A percentile compares a stretch with the other conserved stretches of the same genome.
Evolutionary conservation across 2,329 filamentous ascomycete species (phyloP).

Genomic region (Aspergillus candidus): DNA sequence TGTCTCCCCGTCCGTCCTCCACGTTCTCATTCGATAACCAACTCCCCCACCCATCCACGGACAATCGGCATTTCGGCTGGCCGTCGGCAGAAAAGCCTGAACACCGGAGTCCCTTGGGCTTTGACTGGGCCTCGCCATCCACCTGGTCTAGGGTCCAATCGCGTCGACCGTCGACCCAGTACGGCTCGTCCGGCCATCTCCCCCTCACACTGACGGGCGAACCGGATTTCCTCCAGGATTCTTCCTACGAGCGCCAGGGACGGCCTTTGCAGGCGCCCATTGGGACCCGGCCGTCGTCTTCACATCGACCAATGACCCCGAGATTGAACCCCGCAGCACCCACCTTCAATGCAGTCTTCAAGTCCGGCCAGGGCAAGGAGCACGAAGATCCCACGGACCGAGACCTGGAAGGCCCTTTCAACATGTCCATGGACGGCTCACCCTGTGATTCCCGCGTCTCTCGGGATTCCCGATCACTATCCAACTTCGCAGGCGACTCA

Average conservation of each 20-base stretch:
- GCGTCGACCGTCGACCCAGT: conserved; percentile 71
- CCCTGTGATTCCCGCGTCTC: conserved; percentile 42
- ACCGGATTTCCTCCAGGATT: conserved; percentile 41
- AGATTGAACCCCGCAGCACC: conserved; percentile 83
- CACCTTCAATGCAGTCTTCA: conserved; percentile 71
- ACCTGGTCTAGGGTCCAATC: conserved; percentile 73
- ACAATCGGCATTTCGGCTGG: conserved; percentile 70
- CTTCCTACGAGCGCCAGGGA: conserved; percentile 40
- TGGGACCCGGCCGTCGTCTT: conserved; percentile 65
- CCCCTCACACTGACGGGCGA: conserved; percentile 51
- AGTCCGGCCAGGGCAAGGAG: conserved; percentile 42
- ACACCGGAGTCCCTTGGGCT: conserved; percentile 48
- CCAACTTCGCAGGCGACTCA: conserved; percentile 42
- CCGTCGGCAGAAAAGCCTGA: conserved; percentile 48
- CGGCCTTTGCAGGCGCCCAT: conserved; percentile 61
- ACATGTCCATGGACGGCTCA: conserved; percentile 34
- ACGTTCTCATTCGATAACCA: conserved; percentile 51
- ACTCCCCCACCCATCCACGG: conserved; percentile 70
- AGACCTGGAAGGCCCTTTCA: conserved; percentile 26
- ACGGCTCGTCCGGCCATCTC: conserved; percentile 63
- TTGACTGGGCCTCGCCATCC: conserved; percentile 48
- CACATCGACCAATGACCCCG: conserved; percentile 51
- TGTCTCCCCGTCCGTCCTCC: conserved; percentile 46
- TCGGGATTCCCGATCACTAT: conserved; percentile 40
- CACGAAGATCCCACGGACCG: conserved; percentile 31